Base-by-base conservation (phyloP, 2,329 filamentous ascomycete genomes). In the Apiospora saccharicola region DNA sequence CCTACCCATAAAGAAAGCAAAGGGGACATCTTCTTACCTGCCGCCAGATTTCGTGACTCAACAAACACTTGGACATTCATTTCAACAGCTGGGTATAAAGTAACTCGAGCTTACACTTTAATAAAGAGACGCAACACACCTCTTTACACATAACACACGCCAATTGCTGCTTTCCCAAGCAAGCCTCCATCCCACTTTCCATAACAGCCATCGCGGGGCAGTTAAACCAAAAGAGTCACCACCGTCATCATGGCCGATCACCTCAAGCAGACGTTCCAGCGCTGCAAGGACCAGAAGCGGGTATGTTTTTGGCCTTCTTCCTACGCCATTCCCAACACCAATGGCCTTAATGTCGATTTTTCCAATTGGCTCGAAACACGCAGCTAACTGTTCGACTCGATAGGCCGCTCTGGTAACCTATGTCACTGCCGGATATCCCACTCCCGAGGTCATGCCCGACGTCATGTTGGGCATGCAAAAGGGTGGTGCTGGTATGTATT, bases 381-480 rank as follows among this genome's bases (percentile, higher is more conserved):
- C 61, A 72, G 70, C 78, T 64, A 75, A 69, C 53, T 16, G 24
- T 77, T 79, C 78, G 19, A 30, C 49, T 70, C 43, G 34, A 73
- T 82, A 96, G 89, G 87, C 94, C 76, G 96, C 96, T 69, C 89
- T 99, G 74, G 94, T 99, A 75, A 95, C 95, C 41, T 99, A 99
- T 87, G 94, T 98, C 80, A 99, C 96, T 37, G 95, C 96, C 72
- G 96, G 96, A 71, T 99, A 92, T 81, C 96, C 96, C 22, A 93
- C 90, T 47, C 87, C 92, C n/a, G 90, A 93, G 78, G 91, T 94
- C 79, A 97, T 95, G 0, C 91, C 94, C 69, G 91, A 94, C 81
- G 92, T 98, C 76, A 87, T 98, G 79, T 86, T 99, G 75, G 94
- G 90, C 57, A 92, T 99, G 90, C 94, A 99, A 85, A 94, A 92